These are phyloP conservation scores for Zygosaccharomyces gambellarensis DNA, from an alignment of 805 yeast genomes.

Conservation along the genomic window DNA sequence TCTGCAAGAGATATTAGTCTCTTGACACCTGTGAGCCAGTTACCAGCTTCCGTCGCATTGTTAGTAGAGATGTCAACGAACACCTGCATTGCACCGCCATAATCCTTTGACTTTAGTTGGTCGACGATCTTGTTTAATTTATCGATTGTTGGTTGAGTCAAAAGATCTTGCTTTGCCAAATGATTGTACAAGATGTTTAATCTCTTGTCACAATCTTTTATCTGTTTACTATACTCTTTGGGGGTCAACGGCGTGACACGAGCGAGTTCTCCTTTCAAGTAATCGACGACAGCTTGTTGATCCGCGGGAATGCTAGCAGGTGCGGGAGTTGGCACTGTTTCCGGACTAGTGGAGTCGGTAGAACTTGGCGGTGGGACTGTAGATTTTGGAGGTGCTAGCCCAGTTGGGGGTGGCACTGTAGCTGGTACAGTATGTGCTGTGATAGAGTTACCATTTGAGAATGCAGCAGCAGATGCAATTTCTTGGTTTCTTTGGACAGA, in stretches of 20 bases:
- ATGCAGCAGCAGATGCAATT: constrained; percentile 10
- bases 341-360: constrained; percentile 2
- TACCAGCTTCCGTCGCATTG: constrained; percentile 69
- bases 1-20: constrained; percentile 75
- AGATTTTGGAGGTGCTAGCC: constrained; percentile 12
- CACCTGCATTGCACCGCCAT: constrained; percentile 50
- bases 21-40: constrained; percentile 90
- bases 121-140: constrained; percentile 49
- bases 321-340: constrained; percentile 40
- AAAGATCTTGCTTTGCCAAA: constrained; percentile 64
- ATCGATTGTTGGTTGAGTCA: constrained; percentile 52
- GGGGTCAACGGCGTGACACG: constrained; percentile 71
- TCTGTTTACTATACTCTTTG: constrained; percentile 64
- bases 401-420: background rate
- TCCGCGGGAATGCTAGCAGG: constrained; percentile 60
- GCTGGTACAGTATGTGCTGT: constrained; percentile 13
- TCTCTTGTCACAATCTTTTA: constrained; percentile 78
- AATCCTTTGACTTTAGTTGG: constrained; percentile 52
- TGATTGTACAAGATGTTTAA: constrained; percentile 70
- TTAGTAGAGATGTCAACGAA: constrained; percentile 58
- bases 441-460: constrained; percentile 21
- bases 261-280: constrained; percentile 50
- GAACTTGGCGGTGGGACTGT: constrained; percentile 7
- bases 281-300: constrained; percentile 54
- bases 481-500: constrained; percentile 18